Percentiles rank a stretch among this genome's conserved stretches.
Evolutionary conservation across 2,329 filamentous ascomycete species (phyloP).

Genomic region (Nemania serpens): DNA sequence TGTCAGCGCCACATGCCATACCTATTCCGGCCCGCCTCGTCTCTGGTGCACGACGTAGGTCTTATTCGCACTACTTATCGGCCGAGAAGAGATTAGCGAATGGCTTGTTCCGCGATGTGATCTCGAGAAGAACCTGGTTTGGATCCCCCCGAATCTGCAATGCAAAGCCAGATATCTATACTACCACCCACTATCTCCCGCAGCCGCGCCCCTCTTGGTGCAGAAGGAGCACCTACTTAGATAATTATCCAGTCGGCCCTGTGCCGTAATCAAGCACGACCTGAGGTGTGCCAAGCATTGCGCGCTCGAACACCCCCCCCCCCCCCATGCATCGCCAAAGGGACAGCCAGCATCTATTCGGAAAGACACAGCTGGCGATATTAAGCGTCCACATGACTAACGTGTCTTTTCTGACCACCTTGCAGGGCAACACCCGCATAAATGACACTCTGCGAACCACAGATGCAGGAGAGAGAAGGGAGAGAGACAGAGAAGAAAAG

Average conservation of each 20-base stretch:
- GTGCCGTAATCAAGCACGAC: slow-evolving; percentile 21
- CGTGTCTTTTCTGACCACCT: not conserved
- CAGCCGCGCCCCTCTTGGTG: slow-evolving; percentile 16
- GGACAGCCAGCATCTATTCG: slow-evolving; percentile 24
- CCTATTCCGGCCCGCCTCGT: slow-evolving; percentile 3
- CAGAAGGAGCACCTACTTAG: slow-evolving; percentile 7
- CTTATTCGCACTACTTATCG: not conserved
- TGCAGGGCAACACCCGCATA: not conserved
- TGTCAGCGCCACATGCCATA: slow-evolving; percentile 8
- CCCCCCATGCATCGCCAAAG: slow-evolving; percentile 20
- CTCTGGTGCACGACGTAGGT: not conserved
- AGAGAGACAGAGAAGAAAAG: not conserved
- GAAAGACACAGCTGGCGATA: slow-evolving; percentile 10
- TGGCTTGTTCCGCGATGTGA: slow-evolving; percentile 6
- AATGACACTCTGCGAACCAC: not conserved
- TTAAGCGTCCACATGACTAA: slow-evolving; percentile 6
- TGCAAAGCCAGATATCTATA: slow-evolving; percentile 4
- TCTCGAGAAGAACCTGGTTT: slow-evolving; percentile 22
- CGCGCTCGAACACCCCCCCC: not conserved
- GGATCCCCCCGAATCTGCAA: slow-evolving; percentile 4
- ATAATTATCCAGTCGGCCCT: slow-evolving; percentile 7
- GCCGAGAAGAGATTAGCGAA: slow-evolving; percentile 20
- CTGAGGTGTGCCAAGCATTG: slow-evolving; percentile 16
- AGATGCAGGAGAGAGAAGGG: not conserved
- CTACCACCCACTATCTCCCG: slow-evolving; percentile 1